Conservation (phyloP, 495 filamentous ascomycete genomes). For the Daldinia decipiens region DNA sequence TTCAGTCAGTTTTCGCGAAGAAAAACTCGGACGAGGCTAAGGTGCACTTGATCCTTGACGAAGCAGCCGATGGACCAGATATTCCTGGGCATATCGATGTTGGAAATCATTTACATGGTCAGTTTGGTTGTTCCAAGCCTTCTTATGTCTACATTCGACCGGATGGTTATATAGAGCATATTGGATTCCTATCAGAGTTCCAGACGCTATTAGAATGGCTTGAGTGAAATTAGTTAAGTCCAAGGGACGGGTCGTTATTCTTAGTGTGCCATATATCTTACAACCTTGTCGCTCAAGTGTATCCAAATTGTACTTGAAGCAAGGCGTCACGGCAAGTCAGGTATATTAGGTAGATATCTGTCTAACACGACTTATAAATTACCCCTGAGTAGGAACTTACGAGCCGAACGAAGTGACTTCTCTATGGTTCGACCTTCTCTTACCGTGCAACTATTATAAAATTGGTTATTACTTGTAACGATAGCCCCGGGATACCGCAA, state of each 20-base stretch:
- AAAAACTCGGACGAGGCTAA: slow-evolving; percentile 24
- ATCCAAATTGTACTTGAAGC: not conserved
- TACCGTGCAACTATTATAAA: no score
- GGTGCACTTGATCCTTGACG: slow-evolving; percentile 25
- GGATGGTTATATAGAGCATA: slow-evolving; percentile 54
- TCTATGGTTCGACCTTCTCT: no score
- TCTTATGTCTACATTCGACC: slow-evolving; percentile 55
- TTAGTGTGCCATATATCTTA: not conserved
- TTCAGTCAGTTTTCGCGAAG: slow-evolving; percentile 13
- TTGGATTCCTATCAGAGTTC: slow-evolving; percentile 48
- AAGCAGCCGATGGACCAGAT: not conserved
- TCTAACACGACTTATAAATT: no score
- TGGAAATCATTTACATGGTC: slow-evolving; percentile 45
- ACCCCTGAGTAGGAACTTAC: no score
- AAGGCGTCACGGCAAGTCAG: not conserved
- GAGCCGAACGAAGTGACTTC: no score
- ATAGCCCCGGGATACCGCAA: no score
- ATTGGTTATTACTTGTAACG: no score
- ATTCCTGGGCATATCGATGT: slow-evolving; percentile 40
- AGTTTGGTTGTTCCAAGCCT: slow-evolving; percentile 50
- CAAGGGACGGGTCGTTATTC: not conserved
- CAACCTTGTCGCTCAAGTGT: not conserved
- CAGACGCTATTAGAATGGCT: slow-evolving; percentile 45
- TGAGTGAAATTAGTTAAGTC: not conserved
- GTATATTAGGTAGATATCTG: no score